Base-by-base conservation (phyloP, 139 green algal genomes). In the Desmodesmus armatus region DNA sequence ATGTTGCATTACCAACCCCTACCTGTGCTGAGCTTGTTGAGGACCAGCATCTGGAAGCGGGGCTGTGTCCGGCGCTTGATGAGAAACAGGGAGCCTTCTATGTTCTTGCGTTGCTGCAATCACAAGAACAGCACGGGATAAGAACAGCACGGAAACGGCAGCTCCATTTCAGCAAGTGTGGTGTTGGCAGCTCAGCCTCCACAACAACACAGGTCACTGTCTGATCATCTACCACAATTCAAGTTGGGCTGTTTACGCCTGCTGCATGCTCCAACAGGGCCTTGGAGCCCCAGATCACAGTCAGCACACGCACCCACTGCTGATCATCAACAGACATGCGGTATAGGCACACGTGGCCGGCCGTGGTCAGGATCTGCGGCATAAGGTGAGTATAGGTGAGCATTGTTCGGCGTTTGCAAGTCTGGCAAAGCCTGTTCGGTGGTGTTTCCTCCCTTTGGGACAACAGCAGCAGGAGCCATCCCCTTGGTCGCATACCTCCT, bases 81-180 rank as follows among this genome's bases (percentile, higher is more conserved):
- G 25, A 99, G 65, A 85, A 98, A 99, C 49, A 99, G 74, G 0
- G 91, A 95, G 3, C 96, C 96, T 85, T 99, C 96, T 3, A 99
- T 94, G 53, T 98, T 94, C 74, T 97, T 98, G 23, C 95, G 93
- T 37, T 74, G 69, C 89, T 92, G 85, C 76, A 76, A 15, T 55
- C 6, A n/a, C 2, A 40, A 21, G 29, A 43, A 63, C 65, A 23
- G 9, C 67, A 44, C n/a, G 3, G 17, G 19, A 17, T 47, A 6
- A 55, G 39, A 9, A 55, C 39, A 15, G n/a, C n/a, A n/a, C n/a
- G n/a, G n/a, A n/a, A n/a, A n/a, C n/a, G n/a, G n/a, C n/a, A n/a
- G n/a, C n/a, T n/a, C n/a, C n/a, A n/a, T n/a, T n/a, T n/a, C n/a
- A n/a, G 47, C 47, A 55, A 55, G 47, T 7, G 47, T 55, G n/a